Conservation (phyloP, 805 yeast genomes). For the Kluyveromyces lactis region DNA sequence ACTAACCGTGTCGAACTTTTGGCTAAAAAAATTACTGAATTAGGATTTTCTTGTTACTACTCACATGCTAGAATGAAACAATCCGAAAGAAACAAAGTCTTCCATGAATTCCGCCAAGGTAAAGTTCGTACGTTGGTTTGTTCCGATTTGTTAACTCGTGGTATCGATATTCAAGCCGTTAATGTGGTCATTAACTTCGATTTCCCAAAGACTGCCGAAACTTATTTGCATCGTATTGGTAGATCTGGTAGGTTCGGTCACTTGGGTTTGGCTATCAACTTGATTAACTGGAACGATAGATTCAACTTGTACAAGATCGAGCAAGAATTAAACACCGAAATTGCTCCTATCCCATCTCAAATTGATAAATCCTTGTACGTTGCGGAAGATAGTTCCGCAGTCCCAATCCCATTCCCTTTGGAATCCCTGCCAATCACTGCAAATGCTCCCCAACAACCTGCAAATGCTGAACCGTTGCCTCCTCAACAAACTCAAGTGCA, state of each 20-base stretch:
- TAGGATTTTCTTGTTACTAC: slow-evolving; percentile 93
- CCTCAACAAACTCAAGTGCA: slow-evolving; percentile 28
- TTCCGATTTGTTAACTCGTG: slow-evolving; percentile 92
- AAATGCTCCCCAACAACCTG: slow-evolving; percentile 22
- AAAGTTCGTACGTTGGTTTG: slow-evolving; percentile 95
- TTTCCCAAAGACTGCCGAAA: slow-evolving; percentile 97
- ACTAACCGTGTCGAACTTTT: slow-evolving; percentile 92
- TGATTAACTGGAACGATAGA: slow-evolving; percentile 95
- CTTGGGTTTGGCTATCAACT: slow-evolving; percentile 92
- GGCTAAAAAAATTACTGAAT: slow-evolving; percentile 92
- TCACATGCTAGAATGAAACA: slow-evolving; percentile 98
- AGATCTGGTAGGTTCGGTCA: slow-evolving; percentile 99
- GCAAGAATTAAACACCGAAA: slow-evolving; percentile 95
- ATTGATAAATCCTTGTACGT: slow-evolving; percentile 88
- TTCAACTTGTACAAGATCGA: slow-evolving; percentile 89
- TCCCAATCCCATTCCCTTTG: slow-evolving; percentile 85
- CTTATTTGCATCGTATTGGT: slow-evolving; percentile 96
- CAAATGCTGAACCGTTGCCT: slow-evolving; percentile 4
- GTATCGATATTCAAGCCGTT: slow-evolving; percentile 98
- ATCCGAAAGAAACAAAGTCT: slow-evolving; percentile 92
- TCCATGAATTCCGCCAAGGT: slow-evolving; percentile 98
- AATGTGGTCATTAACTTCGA: slow-evolving; percentile 97
- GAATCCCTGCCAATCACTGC: slow-evolving; percentile 43
- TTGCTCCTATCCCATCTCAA: slow-evolving; percentile 90
- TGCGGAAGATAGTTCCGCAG: slow-evolving; percentile 60